Percentiles rank a stretch among this genome's conserved stretches.
phyloP scores from a whole-genome alignment of 2,329 filamentous ascomycete genomes.

The Ophiosphaerella narmari region DNA sequence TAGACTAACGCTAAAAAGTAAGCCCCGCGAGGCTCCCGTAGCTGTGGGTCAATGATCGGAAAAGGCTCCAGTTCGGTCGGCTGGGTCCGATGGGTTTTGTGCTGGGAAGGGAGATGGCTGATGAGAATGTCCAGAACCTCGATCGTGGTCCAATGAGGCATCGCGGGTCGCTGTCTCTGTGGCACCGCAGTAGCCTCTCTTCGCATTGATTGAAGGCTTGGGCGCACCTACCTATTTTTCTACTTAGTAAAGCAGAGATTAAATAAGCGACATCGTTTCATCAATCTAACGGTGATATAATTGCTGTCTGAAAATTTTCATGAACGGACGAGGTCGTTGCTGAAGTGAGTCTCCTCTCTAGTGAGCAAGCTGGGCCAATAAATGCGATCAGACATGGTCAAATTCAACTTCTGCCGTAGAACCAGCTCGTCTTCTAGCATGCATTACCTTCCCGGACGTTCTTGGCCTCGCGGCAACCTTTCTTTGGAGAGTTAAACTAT shows the following conservation, averaged over 20 bases:
- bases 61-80: neutral
- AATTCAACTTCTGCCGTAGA: no score
- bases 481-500: no score
- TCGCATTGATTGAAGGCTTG: conserved; percentile 7
- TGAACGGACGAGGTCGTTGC: no score
- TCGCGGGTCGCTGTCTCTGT: conserved; percentile 15
- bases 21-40: neutral
- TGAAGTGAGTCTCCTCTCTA: no score
- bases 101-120: conserved; percentile 11
- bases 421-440: no score
- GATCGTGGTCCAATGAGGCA: conserved; percentile 8
- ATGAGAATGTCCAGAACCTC: neutral
- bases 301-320: neutral
- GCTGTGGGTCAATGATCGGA: neutral
- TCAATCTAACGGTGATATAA: neutral
- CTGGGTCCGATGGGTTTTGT: neutral
- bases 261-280: neutral
- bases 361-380: no score
- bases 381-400: no score
- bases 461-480: no score
- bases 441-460: no score
- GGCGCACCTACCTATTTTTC: neutral
- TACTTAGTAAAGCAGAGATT: neutral
- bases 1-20: neutral
- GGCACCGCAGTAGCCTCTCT: conserved; percentile 19